These are phyloP conservation scores for Saccharomycodes ludwigii DNA, from an alignment of 805 yeast species.

Conservation along the genomic window DNA sequence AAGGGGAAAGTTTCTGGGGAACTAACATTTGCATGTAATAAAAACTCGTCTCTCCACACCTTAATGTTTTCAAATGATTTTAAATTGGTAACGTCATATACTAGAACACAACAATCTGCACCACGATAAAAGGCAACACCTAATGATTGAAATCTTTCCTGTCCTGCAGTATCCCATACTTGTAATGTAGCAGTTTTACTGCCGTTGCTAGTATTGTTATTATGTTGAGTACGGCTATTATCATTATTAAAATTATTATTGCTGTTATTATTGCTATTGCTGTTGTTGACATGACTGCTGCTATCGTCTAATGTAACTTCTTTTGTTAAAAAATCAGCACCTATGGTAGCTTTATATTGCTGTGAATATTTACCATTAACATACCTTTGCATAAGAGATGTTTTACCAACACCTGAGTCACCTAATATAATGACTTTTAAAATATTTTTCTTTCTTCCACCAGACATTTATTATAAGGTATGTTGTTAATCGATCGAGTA, in stretches of 20 bases:
- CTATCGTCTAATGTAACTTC: slow-evolving; percentile 80
- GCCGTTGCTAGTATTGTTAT: background rate
- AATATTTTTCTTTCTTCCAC: slow-evolving; percentile 68
- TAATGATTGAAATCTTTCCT: slow-evolving; percentile 89
- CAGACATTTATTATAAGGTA: too few relatives aligned
- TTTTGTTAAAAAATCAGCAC: slow-evolving; percentile 92
- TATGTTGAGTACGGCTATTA: background rate
- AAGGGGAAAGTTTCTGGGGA: slow-evolving; percentile 95
- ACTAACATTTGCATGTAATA: slow-evolving; percentile 83
- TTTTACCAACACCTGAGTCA: slow-evolving; percentile 96
- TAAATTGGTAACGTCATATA: slow-evolving; percentile 90
- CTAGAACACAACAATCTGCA: slow-evolving; percentile 94
- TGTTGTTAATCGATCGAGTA: too few relatives aligned
- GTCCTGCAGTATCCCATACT: slow-evolving; percentile 99
- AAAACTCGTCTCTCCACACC: slow-evolving; percentile 91
- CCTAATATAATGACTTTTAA: slow-evolving; percentile 86
- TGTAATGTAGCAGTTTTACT: slow-evolving; percentile 36
- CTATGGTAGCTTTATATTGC: slow-evolving; percentile 95
- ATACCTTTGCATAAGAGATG: slow-evolving; percentile 93
- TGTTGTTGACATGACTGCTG: slow-evolving; percentile 1
- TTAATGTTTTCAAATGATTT: slow-evolving; percentile 83
- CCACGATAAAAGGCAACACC: slow-evolving; percentile 98
- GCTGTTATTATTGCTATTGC: background rate
- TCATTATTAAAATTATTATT: background rate
- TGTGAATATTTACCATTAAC: slow-evolving; percentile 90